phyloP scores from a whole-genome alignment of 2,329 filamentous ascomycete species.

The Sporothrix phasma region DNA sequence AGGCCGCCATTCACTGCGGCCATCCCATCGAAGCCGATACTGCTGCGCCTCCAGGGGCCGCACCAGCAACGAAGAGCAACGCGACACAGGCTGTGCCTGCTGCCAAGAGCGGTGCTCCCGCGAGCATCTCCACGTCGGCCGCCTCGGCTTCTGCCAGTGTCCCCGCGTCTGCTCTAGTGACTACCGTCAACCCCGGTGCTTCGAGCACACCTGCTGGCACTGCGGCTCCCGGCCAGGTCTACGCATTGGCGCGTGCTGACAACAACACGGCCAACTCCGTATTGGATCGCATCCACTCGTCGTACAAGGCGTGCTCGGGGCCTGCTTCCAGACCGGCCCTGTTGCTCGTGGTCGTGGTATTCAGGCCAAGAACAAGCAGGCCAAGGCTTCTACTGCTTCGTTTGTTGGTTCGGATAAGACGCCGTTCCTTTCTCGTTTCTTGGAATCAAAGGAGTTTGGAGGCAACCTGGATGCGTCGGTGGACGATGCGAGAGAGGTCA shows the following conservation, averaged over 20 bases:
- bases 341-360: neutral
- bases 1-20: constrained; percentile 80
- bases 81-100: neutral
- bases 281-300: constrained; percentile 43
- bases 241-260: constrained; percentile 51
- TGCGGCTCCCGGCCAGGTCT: constrained; percentile 43
- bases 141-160: constrained; percentile 6
- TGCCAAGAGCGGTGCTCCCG: neutral
- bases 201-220: constrained; percentile 3
- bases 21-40: constrained; percentile 67
- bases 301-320: constrained; percentile 41
- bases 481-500: constrained; percentile 47
- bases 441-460: constrained; percentile 51
- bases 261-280: constrained; percentile 43
- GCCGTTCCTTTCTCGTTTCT: constrained; percentile 57
- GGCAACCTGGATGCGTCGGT: constrained; percentile 51
- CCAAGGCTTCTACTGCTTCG: neutral
- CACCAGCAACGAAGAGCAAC: neutral
- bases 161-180: neutral
- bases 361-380: constrained; percentile 10
- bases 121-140: constrained; percentile 17
- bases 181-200: neutral
- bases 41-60: constrained; percentile 25
- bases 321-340: neutral
- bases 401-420: constrained; percentile 49